Evolutionary conservation across 148 eudicot species (phyloP), one percentile per base, ranked within the genome.

Genomic region (Amaranthus hypochondriacus): DNA sequence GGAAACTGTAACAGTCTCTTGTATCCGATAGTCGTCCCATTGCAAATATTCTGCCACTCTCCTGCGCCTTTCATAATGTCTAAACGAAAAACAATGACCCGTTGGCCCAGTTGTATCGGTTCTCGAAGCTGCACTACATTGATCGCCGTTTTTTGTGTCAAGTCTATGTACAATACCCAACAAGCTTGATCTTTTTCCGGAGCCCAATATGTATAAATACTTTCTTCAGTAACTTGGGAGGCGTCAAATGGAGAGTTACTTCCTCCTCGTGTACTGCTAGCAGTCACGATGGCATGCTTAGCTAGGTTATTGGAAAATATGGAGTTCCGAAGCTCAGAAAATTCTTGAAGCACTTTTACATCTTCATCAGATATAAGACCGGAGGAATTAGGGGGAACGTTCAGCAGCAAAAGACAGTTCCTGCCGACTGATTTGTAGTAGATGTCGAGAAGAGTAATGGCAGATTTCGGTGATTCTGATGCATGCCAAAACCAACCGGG

Each of bases 401-500:
- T 92, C 44, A 92, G 77, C 56, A 92, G 80, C 43, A 88, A 69
- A 48, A 86, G 88, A 78, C 97, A 89, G 81, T 92, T 92, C 64
- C 97, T 77, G 53, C 97, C 97, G 5, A 85, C 97, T 46, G 97
- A 92, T 15, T 86, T 88, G 79, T 92, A 89, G 84, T 88, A 92
- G 68, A 89, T 86, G 67, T 92, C 89, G 4, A 92, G 89, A 58
- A 92, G 92, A 56, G 86, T 76, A 13, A 69, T 55, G 5, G 90
- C 95, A 70, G 92, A 84, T 77, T 89, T 92, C 48, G 97, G 97
- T 73, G 74, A 28, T 83, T 92, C 87, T 0, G 90, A 86, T 72
- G 87, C 77, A 76, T 92, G 97, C 97, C 97, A 92, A 72, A 92
- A 92, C 97, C 97, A 92, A 64, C 97, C 95, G 11, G 92, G 88